Evolutionary conservation across 345 rosid species (phyloP), one percentile per base, ranked within the genome.

Genomic region (Sisymbrium altissimum): DNA sequence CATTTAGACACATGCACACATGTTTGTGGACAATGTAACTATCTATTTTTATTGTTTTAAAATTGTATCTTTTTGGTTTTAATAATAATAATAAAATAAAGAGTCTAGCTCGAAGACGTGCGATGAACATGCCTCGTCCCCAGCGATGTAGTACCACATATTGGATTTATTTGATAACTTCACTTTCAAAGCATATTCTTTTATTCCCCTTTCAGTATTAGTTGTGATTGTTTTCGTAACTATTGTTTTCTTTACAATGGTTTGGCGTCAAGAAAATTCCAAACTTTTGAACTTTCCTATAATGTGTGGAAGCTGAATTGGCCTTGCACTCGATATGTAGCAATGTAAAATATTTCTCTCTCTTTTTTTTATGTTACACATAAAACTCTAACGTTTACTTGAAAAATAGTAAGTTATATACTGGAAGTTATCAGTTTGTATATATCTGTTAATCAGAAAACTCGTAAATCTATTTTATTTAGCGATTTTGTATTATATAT

Each of bases 121-220:
- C 74, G 12, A 75, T 23, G 79, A 75, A 52, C 74, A 59, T 75
- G 73, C 79, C 55, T 68, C 54, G 39, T 39, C 58, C 10, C 7
- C 45, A 30, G 4, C 35, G 35, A 72, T 44, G 58, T 64, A 43
- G 18, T 23, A 56, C 65, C 54, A 74, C 67, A 49, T 19, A 12
- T 68, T 68, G 74, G 54, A 61, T 68, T 67, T 68, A 21, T 15
- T 29, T 61, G 63, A 27, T 52, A 17, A 61, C n/a, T 62, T 52
- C 49, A 1, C 64, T 68, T 62, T 61, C 74, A 62, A 69, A 76
- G 74, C 64, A 68, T 76, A 76, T 76, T 69, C 79, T 30, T 68
- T 68, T 53, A 61, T 68, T 76, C 68, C 44, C 2, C 23, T 36
- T 55, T 13, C 72, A 15, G 25, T 66, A 56, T 13, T 39, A 54